These are phyloP conservation scores for Spergularia marina DNA, from an alignment of 148 eudicot species.

Conservation along the genomic window DNA sequence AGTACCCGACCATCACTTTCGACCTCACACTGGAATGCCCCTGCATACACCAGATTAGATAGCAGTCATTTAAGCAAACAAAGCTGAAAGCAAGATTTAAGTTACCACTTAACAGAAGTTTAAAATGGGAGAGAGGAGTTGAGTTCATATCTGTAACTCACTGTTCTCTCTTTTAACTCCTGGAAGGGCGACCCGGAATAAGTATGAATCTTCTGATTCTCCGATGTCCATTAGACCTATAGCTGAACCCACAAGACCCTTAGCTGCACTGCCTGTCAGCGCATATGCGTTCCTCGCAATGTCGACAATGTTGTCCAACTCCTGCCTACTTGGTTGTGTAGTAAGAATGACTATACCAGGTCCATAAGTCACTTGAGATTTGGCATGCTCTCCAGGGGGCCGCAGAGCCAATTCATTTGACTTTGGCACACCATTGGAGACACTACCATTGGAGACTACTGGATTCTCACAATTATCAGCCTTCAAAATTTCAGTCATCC, in stretches of 20 bases:
- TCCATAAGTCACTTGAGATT: slow-evolving; percentile 30
- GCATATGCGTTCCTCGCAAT: slow-evolving; percentile 51
- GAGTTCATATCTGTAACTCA: slow-evolving; percentile 40
- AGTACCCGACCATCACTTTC: slow-evolving; percentile 74
- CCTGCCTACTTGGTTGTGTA: slow-evolving; percentile 51
- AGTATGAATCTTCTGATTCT: slow-evolving; percentile 69
- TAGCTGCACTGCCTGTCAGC: slow-evolving; percentile 74
- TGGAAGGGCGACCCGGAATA: slow-evolving; percentile 92
- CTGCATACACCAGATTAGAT: slow-evolving; percentile 35
- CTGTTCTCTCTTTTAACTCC: slow-evolving; percentile 88
- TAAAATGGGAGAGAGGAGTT: not conserved
- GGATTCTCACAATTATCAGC: not conserved
- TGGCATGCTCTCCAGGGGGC: slow-evolving; percentile 22
- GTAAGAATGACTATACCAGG: slow-evolving; percentile 72
- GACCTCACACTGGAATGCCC: slow-evolving; percentile 84
- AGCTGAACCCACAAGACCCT: slow-evolving; percentile 59
- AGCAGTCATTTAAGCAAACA: not conserved
- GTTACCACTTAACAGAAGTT: too few relatives aligned
- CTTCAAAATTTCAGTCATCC: slow-evolving; percentile 17
- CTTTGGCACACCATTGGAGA: slow-evolving; percentile 20
- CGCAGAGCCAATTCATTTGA: slow-evolving; percentile 23
- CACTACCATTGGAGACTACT: slow-evolving; percentile 17
- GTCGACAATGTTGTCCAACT: slow-evolving; percentile 43
- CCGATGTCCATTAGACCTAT: slow-evolving; percentile 74
- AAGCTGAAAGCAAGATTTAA: not conserved